phyloP scores from a whole-genome alignment of 2,329 filamentous ascomycete genomes.

The Truncatella angustata region DNA sequence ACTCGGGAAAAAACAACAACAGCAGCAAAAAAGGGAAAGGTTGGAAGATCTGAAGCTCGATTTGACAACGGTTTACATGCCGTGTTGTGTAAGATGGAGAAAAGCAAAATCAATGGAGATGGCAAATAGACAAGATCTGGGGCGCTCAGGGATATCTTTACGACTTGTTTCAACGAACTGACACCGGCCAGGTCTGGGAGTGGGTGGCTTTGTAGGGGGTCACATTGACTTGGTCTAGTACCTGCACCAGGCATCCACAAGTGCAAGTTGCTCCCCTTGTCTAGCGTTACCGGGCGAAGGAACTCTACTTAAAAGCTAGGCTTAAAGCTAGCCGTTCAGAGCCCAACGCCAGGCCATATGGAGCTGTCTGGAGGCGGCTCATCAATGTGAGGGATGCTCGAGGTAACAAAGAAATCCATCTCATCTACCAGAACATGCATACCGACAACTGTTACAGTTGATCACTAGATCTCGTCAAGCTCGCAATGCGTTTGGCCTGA shows the following conservation, averaged over 20 bases:
- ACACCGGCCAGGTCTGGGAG: conserved; percentile 2
- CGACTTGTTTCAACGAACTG: conserved; percentile 4
- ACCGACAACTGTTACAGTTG: background rate
- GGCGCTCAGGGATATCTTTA: background rate
- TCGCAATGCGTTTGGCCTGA: conserved; percentile 4
- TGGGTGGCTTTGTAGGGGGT: background rate
- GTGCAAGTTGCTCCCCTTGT: background rate
- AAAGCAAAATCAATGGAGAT: background rate
- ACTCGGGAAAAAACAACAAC: background rate
- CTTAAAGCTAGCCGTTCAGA: too few relatives aligned
- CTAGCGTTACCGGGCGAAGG: too few relatives aligned
- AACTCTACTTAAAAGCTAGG: too few relatives aligned
- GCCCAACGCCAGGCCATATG: background rate
- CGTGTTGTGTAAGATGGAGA: background rate
- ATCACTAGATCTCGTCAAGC: background rate
- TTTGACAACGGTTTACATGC: too few relatives aligned
- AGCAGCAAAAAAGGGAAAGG: background rate
- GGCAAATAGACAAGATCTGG: background rate
- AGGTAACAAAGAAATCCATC: background rate
- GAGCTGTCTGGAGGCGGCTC: background rate
- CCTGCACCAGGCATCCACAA: background rate
- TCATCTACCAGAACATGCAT: background rate
- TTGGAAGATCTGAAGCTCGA: background rate
- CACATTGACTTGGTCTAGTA: background rate
- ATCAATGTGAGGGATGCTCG: background rate